Evolutionary conservation across 345 rosid species (phyloP), one percentile per base, ranked within the genome.

Genomic region (Bruguiera parviflora): DNA sequence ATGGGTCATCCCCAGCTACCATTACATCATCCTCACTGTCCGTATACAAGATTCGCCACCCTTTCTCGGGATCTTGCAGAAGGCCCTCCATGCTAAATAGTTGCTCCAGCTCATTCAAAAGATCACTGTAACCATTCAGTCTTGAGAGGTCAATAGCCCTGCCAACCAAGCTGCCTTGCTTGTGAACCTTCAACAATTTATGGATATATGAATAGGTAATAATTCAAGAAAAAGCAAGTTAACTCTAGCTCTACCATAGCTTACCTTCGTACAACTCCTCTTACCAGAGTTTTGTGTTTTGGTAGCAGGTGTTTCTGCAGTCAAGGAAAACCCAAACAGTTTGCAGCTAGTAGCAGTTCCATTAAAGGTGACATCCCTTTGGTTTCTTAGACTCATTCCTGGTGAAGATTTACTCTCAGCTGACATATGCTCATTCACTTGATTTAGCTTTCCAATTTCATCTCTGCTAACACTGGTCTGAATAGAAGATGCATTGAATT

Each of bases 1-100:
- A 94, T 22, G 96, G 94, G 52, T 88, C 96, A 72, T 94, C 97
- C 1, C 98, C 98, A 33, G 89, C 96, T 25, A 88, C 96, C 97
- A 91, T 91, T 75, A 89, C 82, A 80, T 91, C 98, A 43, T 87
- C 87, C 81, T 91, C 97, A 43, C 96, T 82, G 80, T 91, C 97
- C 0, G 95, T 94, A 77, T 88, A 94, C 75, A 94, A 75, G 73
- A 94, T 78, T 72, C 73, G 82, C 98, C 98, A 94, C 66, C 96
- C 95, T 73, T 89, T 87, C 49, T 80, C 83, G 5, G 88, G 85
- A 81, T 89, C 90, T 43, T 76, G 79, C 60, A 94, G 74, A 70
- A 88, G 79, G 65, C 97, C 97, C 79, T 94, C 96, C 95, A 93
- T 89, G 83, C 82, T 70, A 74, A 94, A 91, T n/a, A 91, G 80